These are phyloP conservation scores for Fusarium goolgardi DNA, from an alignment of 2,329 filamentous ascomycete genomes.

Conservation along the genomic window DNA sequence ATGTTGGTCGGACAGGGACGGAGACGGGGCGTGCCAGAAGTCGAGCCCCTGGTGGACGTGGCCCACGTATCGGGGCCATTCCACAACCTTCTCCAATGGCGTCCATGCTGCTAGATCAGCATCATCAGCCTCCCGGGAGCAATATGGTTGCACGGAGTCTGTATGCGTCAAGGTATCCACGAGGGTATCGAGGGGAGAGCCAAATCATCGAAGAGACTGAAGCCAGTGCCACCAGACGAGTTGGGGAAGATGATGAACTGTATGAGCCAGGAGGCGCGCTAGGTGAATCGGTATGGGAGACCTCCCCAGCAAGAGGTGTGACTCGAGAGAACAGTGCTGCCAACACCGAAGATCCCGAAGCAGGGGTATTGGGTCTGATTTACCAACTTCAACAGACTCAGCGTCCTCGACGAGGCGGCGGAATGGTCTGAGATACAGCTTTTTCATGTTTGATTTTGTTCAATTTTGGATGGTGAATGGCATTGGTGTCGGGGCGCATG, in stretches of 20 bases:
- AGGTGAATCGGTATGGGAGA: conserved; percentile 71
- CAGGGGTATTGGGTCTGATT: conserved; percentile 68
- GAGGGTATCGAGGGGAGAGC: conserved; percentile 59
- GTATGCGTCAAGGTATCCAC: conserved; percentile 59
- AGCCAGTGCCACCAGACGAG: conserved; percentile 53
- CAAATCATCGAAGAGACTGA: conserved; percentile 69
- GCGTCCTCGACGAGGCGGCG: conserved; percentile 60
- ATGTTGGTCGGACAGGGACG: conserved; percentile 55
- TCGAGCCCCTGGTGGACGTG: conserved; percentile 53
- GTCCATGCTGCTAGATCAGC: conserved; percentile 79
- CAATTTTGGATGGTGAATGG: neutral
- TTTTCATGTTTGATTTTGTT: conserved; percentile 4
- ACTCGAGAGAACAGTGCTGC: conserved; percentile 65
- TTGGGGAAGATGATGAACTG: conserved; percentile 65
- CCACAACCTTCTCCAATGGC: conserved; percentile 74
- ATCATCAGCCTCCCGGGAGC: conserved; percentile 73
- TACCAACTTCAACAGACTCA: conserved; percentile 70
- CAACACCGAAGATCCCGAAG: conserved; percentile 60
- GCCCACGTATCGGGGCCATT: conserved; percentile 52
- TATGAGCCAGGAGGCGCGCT: conserved; percentile 64
- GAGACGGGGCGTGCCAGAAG: conserved; percentile 59
- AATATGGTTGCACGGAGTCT: conserved; percentile 59
- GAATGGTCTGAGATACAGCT: conserved; percentile 48
- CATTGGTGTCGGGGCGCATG: conserved; percentile 21
- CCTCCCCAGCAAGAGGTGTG: conserved; percentile 62